Evolutionary conservation across 352 stramenopile species (phyloP), one percentile per base, ranked within the genome.

Genomic region (Phytopythium ostracodes): DNA sequence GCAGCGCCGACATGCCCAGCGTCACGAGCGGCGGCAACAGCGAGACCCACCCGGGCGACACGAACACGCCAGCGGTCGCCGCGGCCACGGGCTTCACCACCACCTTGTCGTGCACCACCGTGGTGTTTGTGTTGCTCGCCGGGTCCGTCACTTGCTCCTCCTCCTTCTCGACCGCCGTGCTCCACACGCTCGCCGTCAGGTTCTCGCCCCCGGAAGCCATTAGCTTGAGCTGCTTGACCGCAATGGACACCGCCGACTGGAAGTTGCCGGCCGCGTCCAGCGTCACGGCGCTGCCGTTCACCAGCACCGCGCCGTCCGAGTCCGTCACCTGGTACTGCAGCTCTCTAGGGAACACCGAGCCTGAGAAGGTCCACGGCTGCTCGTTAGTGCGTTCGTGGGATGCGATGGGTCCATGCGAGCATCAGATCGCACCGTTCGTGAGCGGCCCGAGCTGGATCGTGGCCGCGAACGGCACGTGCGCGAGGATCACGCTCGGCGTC

Each of bases 11-110:
- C 66, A 92, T 78, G 35, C 87, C 47, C n/a, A 94, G 66, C 46
- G 85, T 94, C 56, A 94, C 81, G 17, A 91, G 24, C 33, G 85
- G 85, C 35, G 85, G 85, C 27, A 94, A 56, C 56, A 94, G 53
- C 44, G 82, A 92, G 43, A 94, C 62, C 77, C 80, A 94, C 1
- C 83, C 85, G 33, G 81, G 81, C 22, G 80, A 85, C 8, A 91
- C 83, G 43, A 81, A 76, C 35, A 92, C 79, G 8, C 52, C 53
- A 20, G 55, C 79, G 46, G 68, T 78, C 24, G 72, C 29, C 18
- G 70, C 77, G 3, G 66, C 53, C 42, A 66, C 75, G 57, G 87
- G 85, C 47, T 66, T 22, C 14, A 10, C 8, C 25, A 56, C 49
- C 20, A 20, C 11, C 18, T n/a, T 35, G 24, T 55, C 38, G 59